phyloP scores from a whole-genome alignment of 2,329 filamentous ascomycete species.

The Emergomyces africanus region DNA sequence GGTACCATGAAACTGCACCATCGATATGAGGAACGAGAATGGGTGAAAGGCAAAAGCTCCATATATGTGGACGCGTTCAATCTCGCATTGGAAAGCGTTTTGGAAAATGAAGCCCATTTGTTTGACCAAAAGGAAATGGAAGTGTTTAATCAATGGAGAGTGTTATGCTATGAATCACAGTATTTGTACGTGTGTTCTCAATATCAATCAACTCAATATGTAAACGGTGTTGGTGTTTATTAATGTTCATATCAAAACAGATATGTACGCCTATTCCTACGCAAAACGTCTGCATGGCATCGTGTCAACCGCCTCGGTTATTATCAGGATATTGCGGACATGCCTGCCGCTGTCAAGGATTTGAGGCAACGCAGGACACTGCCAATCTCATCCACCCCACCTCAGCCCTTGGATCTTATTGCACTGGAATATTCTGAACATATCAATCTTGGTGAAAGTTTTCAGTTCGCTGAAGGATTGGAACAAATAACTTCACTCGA shows the following conservation, averaged over 20 bases:
- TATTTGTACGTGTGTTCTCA: conserved; percentile 54
- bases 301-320: conserved; percentile 66
- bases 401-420: conserved; percentile 27
- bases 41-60: conserved; percentile 67
- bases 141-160: conserved; percentile 65
- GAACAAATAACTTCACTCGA: conserved; percentile 65
- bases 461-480: conserved; percentile 71
- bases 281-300: conserved; percentile 88
- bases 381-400: conserved; percentile 31
- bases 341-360: conserved; percentile 50
- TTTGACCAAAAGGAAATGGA: conserved; percentile 68
- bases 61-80: conserved; percentile 98
- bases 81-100: conserved; percentile 73
- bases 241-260: conserved; percentile 30
- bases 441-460: conserved; percentile 41
- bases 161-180: conserved; percentile 69
- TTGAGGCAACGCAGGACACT: conserved; percentile 50
- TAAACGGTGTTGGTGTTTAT: neutral
- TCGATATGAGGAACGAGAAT: conserved; percentile 36
- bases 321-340: conserved; percentile 67
- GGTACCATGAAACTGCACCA: conserved; percentile 33
- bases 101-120: conserved; percentile 77
- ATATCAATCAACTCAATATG: neutral
- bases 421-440: conserved; percentile 37
- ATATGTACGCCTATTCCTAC: conserved; percentile 83